phyloP scores from a whole-genome alignment of 495 filamentous ascomycete species.

The Penicillium robsamsonii region DNA sequence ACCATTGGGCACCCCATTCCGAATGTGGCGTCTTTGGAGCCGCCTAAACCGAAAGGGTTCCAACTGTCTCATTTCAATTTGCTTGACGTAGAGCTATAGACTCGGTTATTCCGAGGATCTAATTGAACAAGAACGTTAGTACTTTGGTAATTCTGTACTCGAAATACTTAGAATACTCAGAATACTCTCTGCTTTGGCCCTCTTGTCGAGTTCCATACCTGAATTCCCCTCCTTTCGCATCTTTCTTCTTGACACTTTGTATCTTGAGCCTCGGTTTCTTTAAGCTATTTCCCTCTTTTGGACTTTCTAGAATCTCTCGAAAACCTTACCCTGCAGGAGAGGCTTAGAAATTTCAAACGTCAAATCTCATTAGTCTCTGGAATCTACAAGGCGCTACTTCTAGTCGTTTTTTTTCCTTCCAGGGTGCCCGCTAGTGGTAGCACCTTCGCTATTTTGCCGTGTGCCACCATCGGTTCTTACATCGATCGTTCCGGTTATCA shows the following conservation, averaged over 20 bases:
- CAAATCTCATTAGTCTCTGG: slow-evolving; percentile 10
- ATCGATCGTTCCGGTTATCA: slow-evolving; percentile 19
- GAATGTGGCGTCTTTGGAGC: slow-evolving; percentile 15
- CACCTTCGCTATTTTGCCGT: slow-evolving; percentile 25
- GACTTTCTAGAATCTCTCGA: background rate
- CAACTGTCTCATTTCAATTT: background rate
- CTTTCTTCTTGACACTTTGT: slow-evolving; percentile 12
- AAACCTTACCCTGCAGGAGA: background rate
- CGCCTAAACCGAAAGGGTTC: slow-evolving; percentile 3
- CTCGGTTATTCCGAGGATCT: slow-evolving; percentile 17
- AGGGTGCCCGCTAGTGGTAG: slow-evolving; percentile 25
- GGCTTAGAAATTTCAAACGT: background rate
- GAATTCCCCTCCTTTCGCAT: slow-evolving; percentile 13
- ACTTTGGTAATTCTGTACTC: slow-evolving; percentile 26
- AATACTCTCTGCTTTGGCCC: slow-evolving; percentile 15
- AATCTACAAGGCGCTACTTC: slow-evolving; percentile 30
- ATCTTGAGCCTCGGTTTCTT: slow-evolving; percentile 8
- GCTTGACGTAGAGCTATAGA: background rate
- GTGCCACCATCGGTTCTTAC: slow-evolving; percentile 23
- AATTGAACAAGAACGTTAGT: slow-evolving; percentile 16
- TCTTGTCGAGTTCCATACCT: slow-evolving; percentile 22
- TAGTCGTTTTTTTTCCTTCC: slow-evolving; percentile 25
- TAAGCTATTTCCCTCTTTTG: slow-evolving; percentile 11
- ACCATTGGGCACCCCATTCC: background rate
- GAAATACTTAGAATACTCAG: slow-evolving; percentile 11